Percentiles rank a stretch among this genome's conserved stretches.
Conservation (phyloP, 306 rosid species). For the Vicia sativa region DNA sequence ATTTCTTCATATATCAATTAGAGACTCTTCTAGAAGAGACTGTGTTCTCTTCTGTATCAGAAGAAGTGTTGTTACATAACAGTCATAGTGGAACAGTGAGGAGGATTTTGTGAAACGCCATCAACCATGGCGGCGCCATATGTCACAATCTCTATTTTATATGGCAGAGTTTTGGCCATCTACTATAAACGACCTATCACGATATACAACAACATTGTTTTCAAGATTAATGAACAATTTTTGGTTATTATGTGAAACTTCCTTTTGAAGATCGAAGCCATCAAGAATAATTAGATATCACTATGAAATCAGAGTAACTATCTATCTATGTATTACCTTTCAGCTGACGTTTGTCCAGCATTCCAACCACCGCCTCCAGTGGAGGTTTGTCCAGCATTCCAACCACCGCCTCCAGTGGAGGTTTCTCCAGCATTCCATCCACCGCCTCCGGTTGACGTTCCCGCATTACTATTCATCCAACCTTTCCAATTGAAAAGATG, state of each 20-base stretch:
- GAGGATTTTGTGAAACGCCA: not conserved
- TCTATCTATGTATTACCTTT: constrained; percentile 59
- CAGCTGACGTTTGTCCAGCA: constrained; percentile 54
- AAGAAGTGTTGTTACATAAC: not conserved
- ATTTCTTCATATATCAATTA: constrained; percentile 12
- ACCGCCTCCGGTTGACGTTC: constrained; percentile 63
- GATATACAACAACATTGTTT: constrained; percentile 2
- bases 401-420: constrained; percentile 35
- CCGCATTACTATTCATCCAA: constrained; percentile 73
- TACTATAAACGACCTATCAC: not conserved
- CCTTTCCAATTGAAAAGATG: constrained; percentile 52
- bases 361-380: constrained; percentile 67
- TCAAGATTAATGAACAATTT: constrained; percentile 23
- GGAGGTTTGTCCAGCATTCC: constrained; percentile 72
- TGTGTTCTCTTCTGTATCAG: not conserved
- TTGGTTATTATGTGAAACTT: not conserved
- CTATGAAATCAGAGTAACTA: constrained; percentile 16
- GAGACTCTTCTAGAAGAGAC: not conserved
- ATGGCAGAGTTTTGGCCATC: not conserved
- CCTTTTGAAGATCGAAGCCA: constrained; percentile 3
- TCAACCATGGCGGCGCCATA: not conserved
- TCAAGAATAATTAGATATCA: not conserved
- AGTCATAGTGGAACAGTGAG: not conserved
- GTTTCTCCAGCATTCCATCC: constrained; percentile 48
- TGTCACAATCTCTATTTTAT: not conserved